Conservation (phyloP, 352 stramenopile genomes). For the Pythium guiyangense region DNA sequence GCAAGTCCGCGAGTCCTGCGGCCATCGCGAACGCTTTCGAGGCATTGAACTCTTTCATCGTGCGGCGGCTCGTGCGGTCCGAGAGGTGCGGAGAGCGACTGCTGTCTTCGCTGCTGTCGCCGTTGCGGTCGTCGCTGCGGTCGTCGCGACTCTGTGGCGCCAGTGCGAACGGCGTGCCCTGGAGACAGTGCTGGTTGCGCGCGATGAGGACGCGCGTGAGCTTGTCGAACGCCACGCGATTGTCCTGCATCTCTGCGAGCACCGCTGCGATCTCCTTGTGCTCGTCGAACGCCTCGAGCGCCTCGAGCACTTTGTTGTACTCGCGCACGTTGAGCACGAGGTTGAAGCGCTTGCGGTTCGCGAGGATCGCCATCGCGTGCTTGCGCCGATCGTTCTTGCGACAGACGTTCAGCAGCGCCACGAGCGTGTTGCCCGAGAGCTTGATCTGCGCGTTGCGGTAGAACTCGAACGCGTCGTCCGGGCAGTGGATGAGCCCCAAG, state of each 20-base stretch:
- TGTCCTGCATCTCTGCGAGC: constrained; percentile 39
- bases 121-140: constrained; percentile 1
- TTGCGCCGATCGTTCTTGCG: constrained; percentile 26
- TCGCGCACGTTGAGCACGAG: constrained; percentile 30
- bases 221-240: constrained; percentile 22
- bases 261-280: constrained; percentile 26
- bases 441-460: constrained; percentile 38
- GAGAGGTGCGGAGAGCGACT: background rate
- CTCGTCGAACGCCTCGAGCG: constrained; percentile 32
- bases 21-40: constrained; percentile 9
- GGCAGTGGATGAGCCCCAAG: constrained; percentile 28
- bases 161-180: constrained; percentile 18
- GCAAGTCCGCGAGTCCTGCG: constrained; percentile 7
- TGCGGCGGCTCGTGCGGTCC: constrained; percentile 7
- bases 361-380: constrained; percentile 43
- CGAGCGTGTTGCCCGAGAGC: constrained; percentile 37
- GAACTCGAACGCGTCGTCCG: constrained; percentile 57
- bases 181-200: constrained; percentile 31
- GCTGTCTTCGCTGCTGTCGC: too few species aligned
- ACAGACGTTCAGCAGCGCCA: constrained; percentile 46
- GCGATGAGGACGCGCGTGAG: constrained; percentile 24
- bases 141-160: background rate
- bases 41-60: background rate
- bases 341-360: constrained; percentile 51
- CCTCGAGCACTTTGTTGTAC: constrained; percentile 41